These are phyloP conservation scores for Cymbopogon citratus DNA, from an alignment of 176 grass and related monocot species.

Conservation along the genomic window DNA sequence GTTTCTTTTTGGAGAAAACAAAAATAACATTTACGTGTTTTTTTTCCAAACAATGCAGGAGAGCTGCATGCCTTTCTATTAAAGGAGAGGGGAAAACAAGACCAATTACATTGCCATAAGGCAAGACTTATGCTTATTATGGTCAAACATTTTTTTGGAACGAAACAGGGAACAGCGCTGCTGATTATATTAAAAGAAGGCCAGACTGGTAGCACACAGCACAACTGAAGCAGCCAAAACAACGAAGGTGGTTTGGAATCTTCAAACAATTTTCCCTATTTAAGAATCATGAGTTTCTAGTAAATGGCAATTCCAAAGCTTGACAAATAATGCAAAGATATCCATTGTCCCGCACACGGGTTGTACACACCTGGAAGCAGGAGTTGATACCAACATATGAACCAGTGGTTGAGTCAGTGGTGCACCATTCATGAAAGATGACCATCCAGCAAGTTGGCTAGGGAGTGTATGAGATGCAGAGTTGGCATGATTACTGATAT, in stretches of 20 bases:
- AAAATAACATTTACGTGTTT: neutral
- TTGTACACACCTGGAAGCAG: conserved; percentile 86
- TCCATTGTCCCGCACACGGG: neutral
- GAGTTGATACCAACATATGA: conserved; percentile 59
- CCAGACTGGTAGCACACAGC: neutral
- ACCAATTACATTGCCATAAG: neutral
- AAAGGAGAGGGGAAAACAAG: neutral
- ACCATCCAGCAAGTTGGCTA: conserved; percentile 78
- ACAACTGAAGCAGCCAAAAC: neutral
- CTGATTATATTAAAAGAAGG: neutral
- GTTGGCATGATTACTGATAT: conserved; percentile 56
- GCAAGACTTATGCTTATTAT: neutral
- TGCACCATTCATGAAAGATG: conserved; percentile 77
- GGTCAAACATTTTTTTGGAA: neutral
- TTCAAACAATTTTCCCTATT: neutral
- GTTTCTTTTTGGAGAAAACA: neutral
- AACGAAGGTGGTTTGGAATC: neutral
- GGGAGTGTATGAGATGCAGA: conserved; percentile 54
- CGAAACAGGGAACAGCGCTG: neutral
- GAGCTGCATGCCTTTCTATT: neutral
- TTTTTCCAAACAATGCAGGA: neutral
- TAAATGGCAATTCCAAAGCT: conserved; percentile 24
- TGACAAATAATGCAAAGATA: neutral
- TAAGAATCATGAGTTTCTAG: neutral
- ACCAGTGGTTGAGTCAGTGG: conserved; percentile 66